phyloP scores from a whole-genome alignment of 2,329 filamentous ascomycete genomes.

The Nectriaceae sp. region DNA sequence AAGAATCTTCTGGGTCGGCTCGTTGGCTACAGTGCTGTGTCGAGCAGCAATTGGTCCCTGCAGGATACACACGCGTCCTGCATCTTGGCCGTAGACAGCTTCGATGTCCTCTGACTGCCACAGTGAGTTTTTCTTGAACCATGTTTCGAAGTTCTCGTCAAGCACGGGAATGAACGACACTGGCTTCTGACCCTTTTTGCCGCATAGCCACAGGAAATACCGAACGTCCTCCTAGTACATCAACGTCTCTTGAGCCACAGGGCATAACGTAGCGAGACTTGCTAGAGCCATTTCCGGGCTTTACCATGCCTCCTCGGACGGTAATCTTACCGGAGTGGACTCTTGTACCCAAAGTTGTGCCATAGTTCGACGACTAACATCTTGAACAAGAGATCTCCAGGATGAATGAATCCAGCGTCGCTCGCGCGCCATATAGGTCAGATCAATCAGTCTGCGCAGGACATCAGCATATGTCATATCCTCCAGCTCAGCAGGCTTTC shows the following conservation, averaged over 20 bases:
- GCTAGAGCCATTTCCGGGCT: too few species aligned
- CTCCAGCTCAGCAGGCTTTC: slow-evolving; percentile 44
- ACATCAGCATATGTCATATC: slow-evolving; percentile 52
- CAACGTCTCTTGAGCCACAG: background rate
- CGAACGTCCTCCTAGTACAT: background rate
- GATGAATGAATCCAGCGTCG: slow-evolving; percentile 44
- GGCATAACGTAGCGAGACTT: too few species aligned
- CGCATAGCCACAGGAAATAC: slow-evolving; percentile 16
- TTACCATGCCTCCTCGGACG: too few species aligned
- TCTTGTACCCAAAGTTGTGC: too few species aligned
- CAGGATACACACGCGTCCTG: slow-evolving; percentile 31
- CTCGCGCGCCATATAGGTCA: slow-evolving; percentile 41
- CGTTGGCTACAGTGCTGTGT: slow-evolving; percentile 20
- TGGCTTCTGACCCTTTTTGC: slow-evolving; percentile 33
- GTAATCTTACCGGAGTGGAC: too few species aligned
- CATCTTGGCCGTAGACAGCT: slow-evolving; percentile 36
- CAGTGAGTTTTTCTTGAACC: slow-evolving; percentile 43
- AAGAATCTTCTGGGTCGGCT: slow-evolving; percentile 31
- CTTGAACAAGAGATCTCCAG: too few species aligned
- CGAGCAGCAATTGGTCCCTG: slow-evolving; percentile 37
- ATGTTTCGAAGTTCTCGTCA: slow-evolving; percentile 38
- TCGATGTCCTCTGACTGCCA: slow-evolving; percentile 41
- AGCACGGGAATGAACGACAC: slow-evolving; percentile 36
- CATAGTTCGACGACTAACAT: too few species aligned
- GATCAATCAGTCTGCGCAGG: slow-evolving; percentile 44